phyloP scores from a whole-genome alignment of 208 protist species.

The Leishmania tarentolae region DNA sequence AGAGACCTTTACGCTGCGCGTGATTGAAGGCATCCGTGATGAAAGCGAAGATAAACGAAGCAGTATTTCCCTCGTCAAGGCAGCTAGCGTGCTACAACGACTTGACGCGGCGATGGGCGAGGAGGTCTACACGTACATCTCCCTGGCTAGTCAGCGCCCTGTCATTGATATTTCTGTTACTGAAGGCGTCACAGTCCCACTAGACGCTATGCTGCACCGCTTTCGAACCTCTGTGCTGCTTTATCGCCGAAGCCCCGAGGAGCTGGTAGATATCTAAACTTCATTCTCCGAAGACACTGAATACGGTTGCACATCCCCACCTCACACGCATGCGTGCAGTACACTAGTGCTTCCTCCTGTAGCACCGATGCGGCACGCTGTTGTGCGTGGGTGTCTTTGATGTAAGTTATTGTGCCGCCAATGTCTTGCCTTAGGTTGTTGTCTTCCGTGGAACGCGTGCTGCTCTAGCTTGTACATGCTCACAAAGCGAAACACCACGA shows the following conservation, averaged over 20 bases:
- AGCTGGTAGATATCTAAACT: conserved; percentile 12
- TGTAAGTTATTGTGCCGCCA: background rate
- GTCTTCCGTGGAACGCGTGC: background rate
- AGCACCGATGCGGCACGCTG: background rate
- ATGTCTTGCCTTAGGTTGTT: background rate
- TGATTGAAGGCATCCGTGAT: conserved; percentile 66
- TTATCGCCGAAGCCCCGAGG: conserved; percentile 42
- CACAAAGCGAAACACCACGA: background rate
- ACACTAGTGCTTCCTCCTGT: background rate
- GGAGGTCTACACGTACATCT: conserved; percentile 48
- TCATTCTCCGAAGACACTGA: background rate
- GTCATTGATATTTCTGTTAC: conserved; percentile 69
- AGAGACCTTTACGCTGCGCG: conserved; percentile 74
- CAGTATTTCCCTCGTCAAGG: conserved; percentile 50
- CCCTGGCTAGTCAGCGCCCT: conserved; percentile 60
- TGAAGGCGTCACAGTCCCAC: conserved; percentile 34
- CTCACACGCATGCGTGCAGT: background rate
- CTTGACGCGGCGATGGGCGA: conserved; percentile 53
- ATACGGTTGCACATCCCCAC: background rate
- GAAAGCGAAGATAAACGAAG: conserved; percentile 41
- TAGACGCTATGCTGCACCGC: conserved; percentile 55
- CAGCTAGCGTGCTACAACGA: conserved; percentile 38
- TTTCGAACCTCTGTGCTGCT: conserved; percentile 74
- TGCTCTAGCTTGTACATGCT: background rate
- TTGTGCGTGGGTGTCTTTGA: background rate